phyloP scores from a whole-genome alignment of 2,329 filamentous ascomycete species.

The Plenodomus biglobosus region DNA sequence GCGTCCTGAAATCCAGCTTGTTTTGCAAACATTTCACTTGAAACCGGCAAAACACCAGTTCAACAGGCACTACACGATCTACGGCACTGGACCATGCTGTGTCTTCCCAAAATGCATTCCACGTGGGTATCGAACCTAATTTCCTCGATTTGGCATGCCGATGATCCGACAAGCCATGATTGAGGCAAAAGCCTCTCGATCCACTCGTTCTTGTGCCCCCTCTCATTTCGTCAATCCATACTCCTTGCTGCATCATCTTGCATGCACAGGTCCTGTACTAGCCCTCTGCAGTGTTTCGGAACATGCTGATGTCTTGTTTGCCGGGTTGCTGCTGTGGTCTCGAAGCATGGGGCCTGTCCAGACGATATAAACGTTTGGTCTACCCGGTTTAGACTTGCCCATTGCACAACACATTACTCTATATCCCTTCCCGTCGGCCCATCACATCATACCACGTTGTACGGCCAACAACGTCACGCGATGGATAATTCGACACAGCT shows the following conservation, averaged over 20 bases:
- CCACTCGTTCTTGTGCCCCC: conserved; percentile 27
- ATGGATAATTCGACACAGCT: conserved; percentile 2
- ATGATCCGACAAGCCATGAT: conserved; percentile 16
- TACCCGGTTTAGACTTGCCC: conserved; percentile 4
- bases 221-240: conserved; percentile 23
- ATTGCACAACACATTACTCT: conserved; percentile 13
- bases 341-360: conserved; percentile 1
- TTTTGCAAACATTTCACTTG: too few relatives aligned
- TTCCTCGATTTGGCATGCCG: conserved; percentile 19
- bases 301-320: conserved; percentile 3
- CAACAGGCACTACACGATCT: neutral
- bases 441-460: conserved; percentile 19
- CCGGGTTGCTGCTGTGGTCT: conserved; percentile 3
- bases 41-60: neutral
- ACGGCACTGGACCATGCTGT: conserved; percentile 12
- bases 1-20: too few relatives aligned
- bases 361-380: conserved; percentile 19
- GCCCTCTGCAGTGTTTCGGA: conserved; percentile 3
- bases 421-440: conserved; percentile 7
- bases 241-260: conserved; percentile 22
- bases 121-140: conserved; percentile 24
- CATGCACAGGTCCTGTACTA: conserved; percentile 12
- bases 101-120: conserved; percentile 31
- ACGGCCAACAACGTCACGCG: conserved; percentile 11
- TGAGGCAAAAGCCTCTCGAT: conserved; percentile 18